A percentile compares a stretch with the other conserved stretches of the same genome.
Evolutionary conservation across 2,329 filamentous ascomycete species (phyloP).

Genomic region (Aureobasidium melanogenum): DNA sequence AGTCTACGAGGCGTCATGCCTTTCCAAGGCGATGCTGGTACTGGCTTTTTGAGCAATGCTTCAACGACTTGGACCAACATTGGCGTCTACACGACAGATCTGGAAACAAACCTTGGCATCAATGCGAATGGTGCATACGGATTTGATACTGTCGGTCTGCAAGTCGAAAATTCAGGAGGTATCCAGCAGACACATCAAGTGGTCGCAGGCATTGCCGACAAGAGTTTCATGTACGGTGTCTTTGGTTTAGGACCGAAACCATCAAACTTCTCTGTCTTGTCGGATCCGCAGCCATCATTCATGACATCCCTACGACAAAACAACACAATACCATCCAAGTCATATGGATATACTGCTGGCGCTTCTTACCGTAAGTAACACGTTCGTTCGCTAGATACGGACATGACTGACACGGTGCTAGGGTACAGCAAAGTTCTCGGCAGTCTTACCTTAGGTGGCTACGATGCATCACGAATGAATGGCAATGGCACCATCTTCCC

Average conservation of each 20-base stretch:
- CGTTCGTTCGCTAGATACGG: not conserved
- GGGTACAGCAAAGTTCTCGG: constrained; percentile 29
- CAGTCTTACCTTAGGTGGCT: constrained; percentile 61
- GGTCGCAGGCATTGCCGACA: constrained; percentile 27
- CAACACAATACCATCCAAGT: constrained; percentile 27
- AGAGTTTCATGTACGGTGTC: constrained; percentile 30
- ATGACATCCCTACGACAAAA: constrained; percentile 24
- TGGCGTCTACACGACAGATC: constrained; percentile 26
- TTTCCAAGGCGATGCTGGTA: constrained; percentile 19
- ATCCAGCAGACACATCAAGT: constrained; percentile 25
- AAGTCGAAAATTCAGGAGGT: constrained; percentile 19
- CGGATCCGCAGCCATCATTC: constrained; percentile 24
- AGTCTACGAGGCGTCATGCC: constrained; percentile 22
- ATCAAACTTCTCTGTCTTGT: constrained; percentile 31
- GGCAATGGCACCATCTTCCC: constrained; percentile 53
- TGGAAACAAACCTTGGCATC: constrained; percentile 22
- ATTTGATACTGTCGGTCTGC: constrained; percentile 26
- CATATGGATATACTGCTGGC: constrained; percentile 35
- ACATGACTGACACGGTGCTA: constrained; percentile 20
- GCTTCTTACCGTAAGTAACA: constrained; percentile 19
- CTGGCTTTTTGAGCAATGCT: constrained; percentile 23
- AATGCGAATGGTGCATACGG: constrained; percentile 27
- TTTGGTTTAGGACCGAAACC: constrained; percentile 30
- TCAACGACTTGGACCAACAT: constrained; percentile 26
- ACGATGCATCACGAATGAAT: constrained; percentile 54